Base-by-base conservation (phyloP, 1,284 basidiomycete species). In the Cryptococcus neoformans region DNA sequence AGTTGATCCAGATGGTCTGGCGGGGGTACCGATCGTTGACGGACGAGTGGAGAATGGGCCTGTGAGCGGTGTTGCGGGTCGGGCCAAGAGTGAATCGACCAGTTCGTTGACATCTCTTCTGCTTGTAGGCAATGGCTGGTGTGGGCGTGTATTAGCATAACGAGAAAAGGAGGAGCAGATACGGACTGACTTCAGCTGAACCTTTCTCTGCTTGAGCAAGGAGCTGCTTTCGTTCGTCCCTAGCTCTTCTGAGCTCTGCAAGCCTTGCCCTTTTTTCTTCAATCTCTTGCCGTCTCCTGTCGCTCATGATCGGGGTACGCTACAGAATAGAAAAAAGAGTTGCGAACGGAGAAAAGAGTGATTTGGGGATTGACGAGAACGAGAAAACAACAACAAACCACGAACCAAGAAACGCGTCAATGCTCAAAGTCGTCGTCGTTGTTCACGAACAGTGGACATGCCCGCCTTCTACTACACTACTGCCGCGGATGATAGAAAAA, bases 261-360 rank as follows among this genome's bases (percentile, higher is more conserved):
- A 98, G 85, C 76, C 92, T 93, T 6, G 86, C 85, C 58, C 87
- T 82, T 79, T 98, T 99, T 44, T 88, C 90, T 77, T 94, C 92
- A 61, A 98, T 90, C 79, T 97, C 93, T 67, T 87, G 83, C 67
- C 85, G 78, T 42, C 87, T 81, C 51, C 76, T 64, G 51, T 81
- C 78, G 38, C 71, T 59, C 72, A 74, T 75, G 46, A 16, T 17
- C 14, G 34, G 16, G 1, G 16, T 48, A 48, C 6, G 17, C 3
- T 14, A 47, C 10, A 7, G 34, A 35, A 35, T 17, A 28, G 2
- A 28, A 35, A 48, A 17, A 48, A 34, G 28, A 28, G 28, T 28
- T 28, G 28, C 28, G 28, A 28, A 3, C 28, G 28, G 28, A 28
- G 28, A 28, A 28, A 28, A 28, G 28, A 28, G 4, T 28, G 28